These are phyloP conservation scores for Cercospora zeina DNA, from an alignment of 2,329 filamentous ascomycete species.

Conservation along the genomic window DNA sequence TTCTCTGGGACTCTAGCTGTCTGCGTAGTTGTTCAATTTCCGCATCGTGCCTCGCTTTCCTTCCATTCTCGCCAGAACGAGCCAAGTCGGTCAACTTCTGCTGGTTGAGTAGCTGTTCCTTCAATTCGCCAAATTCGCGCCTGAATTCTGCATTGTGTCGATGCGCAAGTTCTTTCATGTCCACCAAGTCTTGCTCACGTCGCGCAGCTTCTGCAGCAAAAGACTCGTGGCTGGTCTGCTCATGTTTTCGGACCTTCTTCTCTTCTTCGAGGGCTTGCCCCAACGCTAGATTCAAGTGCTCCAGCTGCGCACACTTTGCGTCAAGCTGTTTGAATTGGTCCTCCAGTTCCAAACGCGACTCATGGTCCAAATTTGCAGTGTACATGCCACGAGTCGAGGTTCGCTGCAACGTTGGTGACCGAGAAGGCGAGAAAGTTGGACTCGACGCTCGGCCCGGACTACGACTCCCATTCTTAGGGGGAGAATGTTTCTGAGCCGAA, in stretches of 20 bases:
- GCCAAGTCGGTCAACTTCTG: slow-evolving; percentile 21
- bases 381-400: slow-evolving; percentile 17
- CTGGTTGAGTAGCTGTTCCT: slow-evolving; percentile 28
- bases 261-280: slow-evolving; percentile 34
- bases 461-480: slow-evolving; percentile 22
- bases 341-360: slow-evolving; percentile 28
- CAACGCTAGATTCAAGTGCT: slow-evolving; percentile 33
- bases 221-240: slow-evolving; percentile 27
- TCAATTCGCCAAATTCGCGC: slow-evolving; percentile 30
- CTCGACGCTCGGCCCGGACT: slow-evolving; percentile 36
- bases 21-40: slow-evolving; percentile 30
- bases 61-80: slow-evolving; percentile 14
- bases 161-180: slow-evolving; percentile 33
- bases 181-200: slow-evolving; percentile 29
- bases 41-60: slow-evolving; percentile 21
- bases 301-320: slow-evolving; percentile 33
- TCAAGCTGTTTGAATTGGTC: slow-evolving; percentile 31
- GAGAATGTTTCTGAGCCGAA: slow-evolving; percentile 11
- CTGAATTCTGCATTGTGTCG: slow-evolving; percentile 31
- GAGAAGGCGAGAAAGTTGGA: slow-evolving; percentile 36
- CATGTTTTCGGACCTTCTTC: slow-evolving; percentile 28
- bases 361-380: slow-evolving; percentile 15
- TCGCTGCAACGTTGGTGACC: slow-evolving; percentile 32
- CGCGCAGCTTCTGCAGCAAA: slow-evolving; percentile 26
- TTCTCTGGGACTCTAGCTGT: slow-evolving; percentile 27